These are phyloP conservation scores for Orobanche coerulescens DNA, from an alignment of 257 asterid species.

Conservation along the genomic window DNA sequence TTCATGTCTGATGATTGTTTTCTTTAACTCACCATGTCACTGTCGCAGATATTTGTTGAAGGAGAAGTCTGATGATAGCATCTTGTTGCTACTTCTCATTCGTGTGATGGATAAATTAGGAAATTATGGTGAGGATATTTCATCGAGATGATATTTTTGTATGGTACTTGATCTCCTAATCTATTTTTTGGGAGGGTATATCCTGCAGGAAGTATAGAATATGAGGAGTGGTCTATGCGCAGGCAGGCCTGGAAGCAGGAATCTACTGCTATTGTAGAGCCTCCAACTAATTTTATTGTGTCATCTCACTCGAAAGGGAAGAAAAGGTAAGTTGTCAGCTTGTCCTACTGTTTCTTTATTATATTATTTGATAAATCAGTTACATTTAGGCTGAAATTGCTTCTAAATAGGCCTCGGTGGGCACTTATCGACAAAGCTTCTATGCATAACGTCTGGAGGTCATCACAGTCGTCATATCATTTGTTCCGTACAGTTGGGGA, in stretches of 20 bases:
- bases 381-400: constrained; percentile 22
- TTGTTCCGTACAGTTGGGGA: constrained; percentile 52
- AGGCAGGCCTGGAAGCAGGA: constrained; percentile 95
- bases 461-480: constrained; percentile 91
- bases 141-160: constrained; percentile 1
- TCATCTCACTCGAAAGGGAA: constrained; percentile 90
- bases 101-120: constrained; percentile 89
- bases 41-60: constrained; percentile 73
- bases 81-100: constrained; percentile 74
- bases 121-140: constrained; percentile 63
- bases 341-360: background rate
- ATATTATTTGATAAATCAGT: constrained; percentile 10
- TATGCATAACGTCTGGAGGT: constrained; percentile 96
- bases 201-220: constrained; percentile 82
- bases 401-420: constrained; percentile 82
- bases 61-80: constrained; percentile 98
- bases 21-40: constrained; percentile 23
- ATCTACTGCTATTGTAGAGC: constrained; percentile 85
- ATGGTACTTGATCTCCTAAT: constrained; percentile 16
- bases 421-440: constrained; percentile 84
- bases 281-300: constrained; percentile 75
- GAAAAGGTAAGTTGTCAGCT: constrained; percentile 52
- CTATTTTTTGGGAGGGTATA: constrained; percentile 24
- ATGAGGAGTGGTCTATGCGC: constrained; percentile 94
- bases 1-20: constrained; percentile 20